Base-by-base conservation (phyloP, 1,284 basidiomycete species). In the Ceratobasidium papillatum region DNA sequence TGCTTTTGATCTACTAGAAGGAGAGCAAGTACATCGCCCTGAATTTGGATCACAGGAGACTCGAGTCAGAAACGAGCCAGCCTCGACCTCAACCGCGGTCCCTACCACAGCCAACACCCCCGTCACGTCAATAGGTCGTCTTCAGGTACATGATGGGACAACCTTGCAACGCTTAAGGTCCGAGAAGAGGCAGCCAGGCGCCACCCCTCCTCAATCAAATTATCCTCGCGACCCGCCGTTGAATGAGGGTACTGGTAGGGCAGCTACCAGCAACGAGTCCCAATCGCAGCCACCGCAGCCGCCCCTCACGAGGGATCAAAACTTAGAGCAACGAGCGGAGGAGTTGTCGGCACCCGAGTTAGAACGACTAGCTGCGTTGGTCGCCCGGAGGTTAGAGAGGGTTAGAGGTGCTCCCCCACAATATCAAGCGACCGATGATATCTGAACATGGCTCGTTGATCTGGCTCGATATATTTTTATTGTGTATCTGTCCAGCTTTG, bases 331-430 rank as follows among this genome's bases (percentile, higher is more conserved):
- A 32, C 66, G 66, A 14, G 54, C 66, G 3, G 66, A 69, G 30
- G 51, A 69, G 66, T 58, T 69, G 38, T 69, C 66, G 2, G 52
- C 52, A 12, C 66, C 51, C 41, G 66, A 69, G 54, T n/a, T 69
- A 36, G 66, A 69, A 32, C 34, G 38, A 27, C 41, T 69, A 7
- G 66, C 66, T 5, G 66, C 66, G 0, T 36, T 69, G 19, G 66
- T 69, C 34, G 66, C 51, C 8, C 51, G 66, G 22, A 38, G 66
- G 25, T 27, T 69, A 4, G 66, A 69, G 32, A 47, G 66, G 25
- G 66, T 69, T 11, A 3, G 66, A 27, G 66, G 66, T 11, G 66
- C 66, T 32, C 66, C 66, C 1, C 66, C 66, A 25, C 66, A 69
- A 25, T 69, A 69, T 45, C 52, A 59, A 22, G 52, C 66, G 3